These are phyloP conservation scores for Austroboletus festivus DNA, from an alignment of 768 basidiomycete species.

Conservation along the genomic window DNA sequence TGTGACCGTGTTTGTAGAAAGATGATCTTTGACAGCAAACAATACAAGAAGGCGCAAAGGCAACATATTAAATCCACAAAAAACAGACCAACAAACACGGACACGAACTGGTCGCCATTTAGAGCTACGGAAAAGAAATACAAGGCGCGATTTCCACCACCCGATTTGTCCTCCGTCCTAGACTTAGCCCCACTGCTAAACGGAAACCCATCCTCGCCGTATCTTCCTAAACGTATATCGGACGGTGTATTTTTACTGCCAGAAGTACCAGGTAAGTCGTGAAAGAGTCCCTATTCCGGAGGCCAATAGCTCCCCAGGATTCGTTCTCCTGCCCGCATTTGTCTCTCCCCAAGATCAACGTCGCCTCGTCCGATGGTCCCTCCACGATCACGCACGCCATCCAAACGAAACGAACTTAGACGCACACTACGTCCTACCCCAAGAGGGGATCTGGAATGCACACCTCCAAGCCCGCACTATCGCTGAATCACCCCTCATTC, in stretches of 20 bases:
- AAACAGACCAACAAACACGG: slow-evolving; percentile 46
- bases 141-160: slow-evolving; percentile 77
- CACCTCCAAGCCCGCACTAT: slow-evolving; percentile 37
- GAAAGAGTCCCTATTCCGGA: neutral
- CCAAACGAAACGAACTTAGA: slow-evolving; percentile 92
- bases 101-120: slow-evolving; percentile 70
- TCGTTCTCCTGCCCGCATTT: slow-evolving; percentile 80
- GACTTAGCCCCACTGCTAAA: no score
- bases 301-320: slow-evolving; percentile 47
- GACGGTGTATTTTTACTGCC: slow-evolving; percentile 9
- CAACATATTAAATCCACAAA: slow-evolving; percentile 60
- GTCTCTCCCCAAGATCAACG: slow-evolving; percentile 62
- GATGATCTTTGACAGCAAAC: slow-evolving; percentile 32
- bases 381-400: slow-evolving; percentile 67
- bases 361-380: slow-evolving; percentile 65
- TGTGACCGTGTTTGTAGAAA: slow-evolving; percentile 31
- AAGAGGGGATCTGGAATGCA: slow-evolving; percentile 74
- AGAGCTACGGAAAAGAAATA: slow-evolving; percentile 75
- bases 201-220: no score
- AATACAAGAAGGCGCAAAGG: slow-evolving; percentile 58
- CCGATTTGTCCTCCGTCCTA: slow-evolving; percentile 64
- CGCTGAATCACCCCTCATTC: slow-evolving; percentile 40
- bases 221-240: neutral
- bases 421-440: slow-evolving; percentile 77
- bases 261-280: slow-evolving; percentile 41